Evolutionary conservation across 768 basidiomycete genomes (phyloP), one percentile per base, ranked within the genome.

Genomic region (Mycena leptocephala): DNA sequence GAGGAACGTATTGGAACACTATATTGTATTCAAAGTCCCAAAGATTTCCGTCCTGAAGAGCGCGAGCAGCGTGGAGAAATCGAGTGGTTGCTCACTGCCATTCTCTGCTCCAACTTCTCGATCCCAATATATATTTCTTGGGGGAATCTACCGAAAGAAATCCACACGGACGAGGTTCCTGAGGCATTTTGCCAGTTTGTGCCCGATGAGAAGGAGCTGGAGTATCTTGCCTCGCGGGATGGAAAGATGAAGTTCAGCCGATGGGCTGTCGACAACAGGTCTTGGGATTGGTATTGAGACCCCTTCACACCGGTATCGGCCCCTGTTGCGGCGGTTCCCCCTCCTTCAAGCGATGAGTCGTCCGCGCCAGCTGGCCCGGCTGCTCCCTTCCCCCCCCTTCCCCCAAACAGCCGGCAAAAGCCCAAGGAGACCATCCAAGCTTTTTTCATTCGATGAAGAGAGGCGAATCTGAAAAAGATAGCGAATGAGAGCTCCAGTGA

Each of bases 51-150:
- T 37, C n/a, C 4, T n/a, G 22, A 35, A 7, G 30, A 62, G 69
- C 58, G n/a, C 2, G n/a, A 35, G 33, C 32, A 37, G 32, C 46
- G 69, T 20, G 4, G 0, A 0, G 46, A 61, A 26, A 1, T 70
- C 20, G 69, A 70, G n/a, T 48, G 28, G 32, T 2, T 70, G 8
- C 43, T 70, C 0, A 1, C 13, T 1, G 4, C 30, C 5, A 61
- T 70, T 14, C 11, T 70, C 8, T 7, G 28, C 10, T 28, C 43
- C 33, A 13, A 10, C 22, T 61, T 43, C 16, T 55, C 67, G 20
- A 69, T 69, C 18, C 67, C 67, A 8, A 56, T 69, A 58, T 69
- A 69, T 43, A 8, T 69, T 58, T 56, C 53, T 20, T 69, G 67
- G 69, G 69, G 69, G 46, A n/a, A 22, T 13, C n/a, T 51, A 10